Percentiles rank a stretch among this genome's conserved stretches.
Evolutionary conservation across 345 rosid genomes (phyloP).

Genomic region (Turritis glabra): DNA sequence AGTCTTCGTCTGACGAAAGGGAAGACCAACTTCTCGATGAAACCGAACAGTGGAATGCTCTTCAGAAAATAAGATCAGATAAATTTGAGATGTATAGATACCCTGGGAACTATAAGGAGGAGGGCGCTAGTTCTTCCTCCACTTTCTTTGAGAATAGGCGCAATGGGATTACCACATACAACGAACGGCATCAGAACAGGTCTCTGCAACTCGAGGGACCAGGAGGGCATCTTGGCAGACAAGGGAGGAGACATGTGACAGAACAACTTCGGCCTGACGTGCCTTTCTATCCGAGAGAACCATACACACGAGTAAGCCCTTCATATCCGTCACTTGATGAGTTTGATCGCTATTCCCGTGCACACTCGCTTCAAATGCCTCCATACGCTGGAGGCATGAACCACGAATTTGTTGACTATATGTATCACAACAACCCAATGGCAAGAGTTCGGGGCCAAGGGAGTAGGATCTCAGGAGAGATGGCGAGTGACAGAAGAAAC

Average conservation of each 20-base stretch:
- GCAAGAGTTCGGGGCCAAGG: slow-evolving; percentile 42
- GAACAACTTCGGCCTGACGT: slow-evolving; percentile 43
- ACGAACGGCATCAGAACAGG: slow-evolving; percentile 40
- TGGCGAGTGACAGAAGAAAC: slow-evolving; percentile 38
- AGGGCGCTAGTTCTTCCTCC: slow-evolving; percentile 40
- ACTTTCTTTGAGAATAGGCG: slow-evolving; percentile 36
- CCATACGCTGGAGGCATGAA: slow-evolving; percentile 38
- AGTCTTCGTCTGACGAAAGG: slow-evolving; percentile 67
- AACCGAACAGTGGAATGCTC: slow-evolving; percentile 32
- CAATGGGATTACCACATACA: slow-evolving; percentile 31
- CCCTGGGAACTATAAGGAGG: slow-evolving; percentile 27
- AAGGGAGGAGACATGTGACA: slow-evolving; percentile 44
- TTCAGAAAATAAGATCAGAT: slow-evolving; percentile 43
- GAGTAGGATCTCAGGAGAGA: slow-evolving; percentile 52
- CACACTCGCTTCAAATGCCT: slow-evolving; percentile 45
- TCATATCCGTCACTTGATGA: slow-evolving; percentile 48
- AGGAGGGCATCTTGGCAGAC: slow-evolving; percentile 42
- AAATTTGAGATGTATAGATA: slow-evolving; percentile 35
- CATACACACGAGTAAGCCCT: slow-evolving; percentile 50
- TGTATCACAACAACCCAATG: slow-evolving; percentile 29
- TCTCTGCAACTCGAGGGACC: slow-evolving; percentile 42
- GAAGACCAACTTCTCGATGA: slow-evolving; percentile 54
- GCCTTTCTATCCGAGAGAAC: slow-evolving; percentile 46
- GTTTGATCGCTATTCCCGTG: slow-evolving; percentile 39
- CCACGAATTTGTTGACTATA: slow-evolving; percentile 27